phyloP scores from a whole-genome alignment of 2,329 filamentous ascomycete species.

The Remersonia thermophila region DNA sequence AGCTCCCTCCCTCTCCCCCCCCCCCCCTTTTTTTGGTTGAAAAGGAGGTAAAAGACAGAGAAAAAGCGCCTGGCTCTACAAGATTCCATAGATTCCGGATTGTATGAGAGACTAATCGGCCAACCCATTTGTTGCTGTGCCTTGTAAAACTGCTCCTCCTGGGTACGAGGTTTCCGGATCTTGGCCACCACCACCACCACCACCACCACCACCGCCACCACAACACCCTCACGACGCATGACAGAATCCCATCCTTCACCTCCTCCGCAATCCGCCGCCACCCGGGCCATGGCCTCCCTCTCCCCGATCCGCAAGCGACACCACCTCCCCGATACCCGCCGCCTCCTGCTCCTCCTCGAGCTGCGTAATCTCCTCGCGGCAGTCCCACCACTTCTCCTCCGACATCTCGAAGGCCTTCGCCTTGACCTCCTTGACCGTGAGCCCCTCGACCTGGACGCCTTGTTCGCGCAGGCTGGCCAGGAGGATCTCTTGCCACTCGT shows the following conservation, averaged over 20 bases:
- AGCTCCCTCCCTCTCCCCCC: too few species aligned
- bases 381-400: conserved; percentile 98
- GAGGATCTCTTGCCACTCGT: conserved; percentile 81
- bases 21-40: too few species aligned
- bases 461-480: conserved; percentile 63
- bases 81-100: too few species aligned
- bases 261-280: conserved; percentile 16
- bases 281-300: conserved; percentile 36
- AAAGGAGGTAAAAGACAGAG: not conserved
- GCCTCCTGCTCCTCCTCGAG: conserved; percentile 95
- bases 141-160: too few species aligned
- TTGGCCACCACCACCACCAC: too few species aligned
- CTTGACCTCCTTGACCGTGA: conserved; percentile 82
- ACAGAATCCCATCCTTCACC: conserved; percentile 6
- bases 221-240: not conserved
- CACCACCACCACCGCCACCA: not conserved
- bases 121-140: too few species aligned
- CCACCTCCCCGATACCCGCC: conserved; percentile 86
- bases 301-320: conserved; percentile 66
- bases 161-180: too few species aligned
- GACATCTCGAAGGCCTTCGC: conserved; percentile 80
- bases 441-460: conserved; percentile 51
- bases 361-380: conserved; percentile 79
- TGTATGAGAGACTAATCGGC: too few species aligned
- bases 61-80: too few species aligned